These are phyloP conservation scores for Xylariaceae sp. DNA, from an alignment of 2,329 filamentous ascomycete species.

Conservation along the genomic window DNA sequence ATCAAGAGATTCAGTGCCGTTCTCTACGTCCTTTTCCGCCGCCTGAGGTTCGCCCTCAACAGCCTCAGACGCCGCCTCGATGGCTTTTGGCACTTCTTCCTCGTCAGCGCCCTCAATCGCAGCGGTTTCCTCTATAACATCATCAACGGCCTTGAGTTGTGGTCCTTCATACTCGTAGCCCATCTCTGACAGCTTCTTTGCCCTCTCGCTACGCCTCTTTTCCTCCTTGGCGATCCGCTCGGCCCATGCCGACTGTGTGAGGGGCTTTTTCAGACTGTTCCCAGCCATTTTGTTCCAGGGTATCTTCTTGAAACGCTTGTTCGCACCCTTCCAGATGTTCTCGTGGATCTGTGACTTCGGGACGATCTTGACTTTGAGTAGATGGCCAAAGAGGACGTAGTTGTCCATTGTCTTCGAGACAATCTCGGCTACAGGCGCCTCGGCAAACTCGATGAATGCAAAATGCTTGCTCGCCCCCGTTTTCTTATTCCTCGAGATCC, in stretches of 20 bases:
- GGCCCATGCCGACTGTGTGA: slow-evolving; percentile 76
- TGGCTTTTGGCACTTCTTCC: slow-evolving; percentile 42
- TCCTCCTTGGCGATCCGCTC: slow-evolving; percentile 74
- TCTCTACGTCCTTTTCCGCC: slow-evolving; percentile 26
- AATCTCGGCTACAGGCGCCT: slow-evolving; percentile 79
- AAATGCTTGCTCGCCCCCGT: slow-evolving; percentile 93
- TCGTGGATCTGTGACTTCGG: slow-evolving; percentile 77
- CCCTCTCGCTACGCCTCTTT: slow-evolving; percentile 68
- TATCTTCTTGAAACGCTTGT: slow-evolving; percentile 84
- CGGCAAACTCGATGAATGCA: slow-evolving; percentile 89
- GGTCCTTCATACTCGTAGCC: slow-evolving; percentile 85
- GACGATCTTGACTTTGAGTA: slow-evolving; percentile 84
- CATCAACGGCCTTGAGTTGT: slow-evolving; percentile 61
- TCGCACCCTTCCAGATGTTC: slow-evolving; percentile 86
- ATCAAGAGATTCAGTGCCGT: slow-evolving; percentile 22
- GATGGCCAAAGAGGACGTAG: slow-evolving; percentile 92
- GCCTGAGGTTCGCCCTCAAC: slow-evolving; percentile 32
- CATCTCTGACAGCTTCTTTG: slow-evolving; percentile 73
- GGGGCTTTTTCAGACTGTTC: slow-evolving; percentile 71
- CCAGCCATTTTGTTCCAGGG: slow-evolving; percentile 88
- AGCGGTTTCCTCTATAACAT: slow-evolving; percentile 40
- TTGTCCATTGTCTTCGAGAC: slow-evolving; percentile 84
- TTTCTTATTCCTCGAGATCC: slow-evolving; percentile 87
- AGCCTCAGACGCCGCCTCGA: slow-evolving; percentile 42
- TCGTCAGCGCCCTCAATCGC: slow-evolving; percentile 42